Percentiles rank a stretch among this genome's conserved stretches.
Conservation (phyloP, 495 filamentous ascomycete genomes). For the Xylaria scruposa region DNA sequence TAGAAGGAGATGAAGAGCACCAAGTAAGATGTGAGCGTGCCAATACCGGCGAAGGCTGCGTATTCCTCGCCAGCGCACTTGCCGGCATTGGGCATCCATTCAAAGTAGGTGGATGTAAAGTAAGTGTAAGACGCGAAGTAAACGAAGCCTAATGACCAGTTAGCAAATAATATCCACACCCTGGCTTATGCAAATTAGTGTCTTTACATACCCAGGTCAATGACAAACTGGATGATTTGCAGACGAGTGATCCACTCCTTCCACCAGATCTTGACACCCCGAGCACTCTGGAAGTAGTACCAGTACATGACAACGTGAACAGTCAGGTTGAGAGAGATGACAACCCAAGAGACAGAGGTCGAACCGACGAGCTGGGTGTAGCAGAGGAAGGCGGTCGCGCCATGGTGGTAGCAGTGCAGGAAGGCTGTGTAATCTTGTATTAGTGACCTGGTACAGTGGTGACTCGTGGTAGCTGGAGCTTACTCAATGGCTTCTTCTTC, state of each 20-base stretch:
- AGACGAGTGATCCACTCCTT: constrained; percentile 90
- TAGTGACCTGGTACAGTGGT: constrained; percentile 6
- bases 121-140: constrained; percentile 97
- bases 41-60: constrained; percentile 91
- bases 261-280: constrained; percentile 85
- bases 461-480: constrained; percentile 31
- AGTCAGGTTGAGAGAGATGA: constrained; percentile 76
- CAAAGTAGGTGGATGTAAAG: constrained; percentile 92
- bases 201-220: constrained; percentile 70
- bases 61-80: constrained; percentile 96
- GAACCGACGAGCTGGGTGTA: constrained; percentile 82
- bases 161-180: constrained; percentile 31
- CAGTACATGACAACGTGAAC: constrained; percentile 82
- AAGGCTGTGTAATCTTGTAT: constrained; percentile 61
- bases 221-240: constrained; percentile 82
- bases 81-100: constrained; percentile 79
- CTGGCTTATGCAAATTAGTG: background rate
- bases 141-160: constrained; percentile 70
- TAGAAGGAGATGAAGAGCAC: constrained; percentile 99
- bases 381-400: constrained; percentile 83
- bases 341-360: constrained; percentile 81
- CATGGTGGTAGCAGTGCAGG: constrained; percentile 87
- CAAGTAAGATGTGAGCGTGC: constrained; percentile 90
- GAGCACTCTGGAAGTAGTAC: constrained; percentile 85
- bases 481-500: constrained; percentile 88